phyloP scores from a whole-genome alignment of 495 filamentous ascomycete genomes.

The Hyaloscypha variabilis region DNA sequence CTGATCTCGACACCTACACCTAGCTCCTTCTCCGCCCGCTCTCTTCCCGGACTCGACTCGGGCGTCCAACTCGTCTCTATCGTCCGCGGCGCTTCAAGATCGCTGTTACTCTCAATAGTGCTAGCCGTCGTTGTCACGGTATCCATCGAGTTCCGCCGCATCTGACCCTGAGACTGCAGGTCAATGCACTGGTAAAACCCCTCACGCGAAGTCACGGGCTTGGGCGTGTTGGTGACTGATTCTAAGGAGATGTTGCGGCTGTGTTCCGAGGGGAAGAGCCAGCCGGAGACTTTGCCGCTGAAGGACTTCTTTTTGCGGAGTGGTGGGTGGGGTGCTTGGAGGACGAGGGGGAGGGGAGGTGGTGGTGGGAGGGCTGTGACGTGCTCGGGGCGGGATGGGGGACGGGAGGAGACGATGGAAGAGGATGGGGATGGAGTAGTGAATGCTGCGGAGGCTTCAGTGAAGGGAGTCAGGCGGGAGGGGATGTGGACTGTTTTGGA shows the following conservation, averaged over 20 bases:
- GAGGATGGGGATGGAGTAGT: constrained; percentile 20
- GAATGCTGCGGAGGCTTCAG: constrained; percentile 28
- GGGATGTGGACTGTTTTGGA: constrained; percentile 31
- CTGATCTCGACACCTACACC: constrained; percentile 36
- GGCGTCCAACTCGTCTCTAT: constrained; percentile 46
- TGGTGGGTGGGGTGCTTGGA: constrained; percentile 38
- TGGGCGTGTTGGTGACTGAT: constrained; percentile 50
- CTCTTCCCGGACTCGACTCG: constrained; percentile 27
- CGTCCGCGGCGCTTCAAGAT: constrained; percentile 27
- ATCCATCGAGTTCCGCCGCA: constrained; percentile 34
- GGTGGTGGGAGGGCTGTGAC: constrained; percentile 37
- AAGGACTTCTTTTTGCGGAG: constrained; percentile 60
- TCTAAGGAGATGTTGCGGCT: constrained; percentile 41
- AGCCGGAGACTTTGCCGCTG: constrained; percentile 51
- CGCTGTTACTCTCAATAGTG: constrained; percentile 39
- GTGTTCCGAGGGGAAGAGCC: constrained; percentile 50
- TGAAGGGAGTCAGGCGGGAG: constrained; percentile 26
- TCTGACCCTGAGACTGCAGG: constrained; percentile 22
- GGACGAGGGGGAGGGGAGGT: constrained; percentile 53
- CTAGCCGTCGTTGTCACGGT: constrained; percentile 38
- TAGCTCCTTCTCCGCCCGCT: constrained; percentile 36
- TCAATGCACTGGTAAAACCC: constrained; percentile 57
- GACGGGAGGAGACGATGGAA: not conserved
- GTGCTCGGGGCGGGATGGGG: not conserved
- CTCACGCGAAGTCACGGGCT: constrained; percentile 45